phyloP scores from a whole-genome alignment of 768 basidiomycete genomes.

The Russula brevipes region DNA sequence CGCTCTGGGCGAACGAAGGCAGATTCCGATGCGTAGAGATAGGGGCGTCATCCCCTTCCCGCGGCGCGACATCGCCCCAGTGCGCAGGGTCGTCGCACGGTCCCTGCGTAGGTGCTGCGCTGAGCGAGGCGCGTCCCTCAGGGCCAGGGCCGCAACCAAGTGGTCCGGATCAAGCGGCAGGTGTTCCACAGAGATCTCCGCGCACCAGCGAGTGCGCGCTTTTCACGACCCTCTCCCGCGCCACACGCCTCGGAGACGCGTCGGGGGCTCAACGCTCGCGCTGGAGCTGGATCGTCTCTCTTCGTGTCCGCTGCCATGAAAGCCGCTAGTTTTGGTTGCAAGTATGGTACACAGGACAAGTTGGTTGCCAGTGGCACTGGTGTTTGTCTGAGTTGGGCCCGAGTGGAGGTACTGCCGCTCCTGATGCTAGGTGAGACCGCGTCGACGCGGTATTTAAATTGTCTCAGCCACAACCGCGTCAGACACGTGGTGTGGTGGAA shows the following conservation, averaged over 20 bases:
- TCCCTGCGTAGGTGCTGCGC: neutral
- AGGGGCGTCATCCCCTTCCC: neutral
- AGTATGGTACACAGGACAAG: too few relatives aligned
- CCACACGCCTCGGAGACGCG: neutral
- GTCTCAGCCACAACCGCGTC: too few relatives aligned
- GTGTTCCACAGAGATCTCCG: neutral
- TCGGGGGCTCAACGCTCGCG: too few relatives aligned
- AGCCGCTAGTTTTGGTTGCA: too few relatives aligned
- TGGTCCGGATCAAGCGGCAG: neutral
- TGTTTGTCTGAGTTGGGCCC: too few relatives aligned
- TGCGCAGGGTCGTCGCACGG: too few relatives aligned
- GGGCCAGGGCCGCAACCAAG: neutral
- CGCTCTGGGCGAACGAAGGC: constrained; percentile 22
- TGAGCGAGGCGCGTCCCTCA: neutral
- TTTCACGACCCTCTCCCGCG: neutral
- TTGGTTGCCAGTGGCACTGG: too few relatives aligned
- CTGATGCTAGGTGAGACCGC: too few relatives aligned
- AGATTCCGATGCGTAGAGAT: neutral
- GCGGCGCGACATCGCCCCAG: neutral
- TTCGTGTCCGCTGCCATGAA: neutral
- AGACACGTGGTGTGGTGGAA: too few relatives aligned
- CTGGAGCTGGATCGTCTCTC: neutral
- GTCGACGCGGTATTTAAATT: too few relatives aligned
- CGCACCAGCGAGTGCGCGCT: neutral
- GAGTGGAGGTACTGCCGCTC: too few relatives aligned